These are phyloP conservation scores for Cytospora leucostoma DNA, from an alignment of 2,329 filamentous ascomycete species.

Conservation along the genomic window DNA sequence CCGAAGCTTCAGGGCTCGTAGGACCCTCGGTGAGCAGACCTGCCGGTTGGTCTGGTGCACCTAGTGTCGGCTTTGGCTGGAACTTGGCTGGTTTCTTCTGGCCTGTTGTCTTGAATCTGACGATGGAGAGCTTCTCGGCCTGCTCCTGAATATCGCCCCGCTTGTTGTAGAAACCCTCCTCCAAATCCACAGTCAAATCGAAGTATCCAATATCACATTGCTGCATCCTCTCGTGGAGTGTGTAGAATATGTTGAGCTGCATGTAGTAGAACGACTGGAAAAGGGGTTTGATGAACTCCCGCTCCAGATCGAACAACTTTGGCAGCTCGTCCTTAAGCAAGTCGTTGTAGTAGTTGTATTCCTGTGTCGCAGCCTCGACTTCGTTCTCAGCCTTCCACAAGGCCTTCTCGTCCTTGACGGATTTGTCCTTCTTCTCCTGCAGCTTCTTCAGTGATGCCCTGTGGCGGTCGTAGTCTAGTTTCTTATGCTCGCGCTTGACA, in stretches of 20 bases:
- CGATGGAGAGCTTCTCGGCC: slow-evolving; percentile 81
- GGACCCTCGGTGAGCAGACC: slow-evolving; percentile 55
- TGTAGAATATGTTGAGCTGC: slow-evolving; percentile 99
- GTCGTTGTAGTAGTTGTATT: slow-evolving; percentile 98
- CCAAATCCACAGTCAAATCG: slow-evolving; percentile 84
- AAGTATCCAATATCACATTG: slow-evolving; percentile 97
- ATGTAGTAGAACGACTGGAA: slow-evolving; percentile 99
- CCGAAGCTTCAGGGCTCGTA: slow-evolving; percentile 27
- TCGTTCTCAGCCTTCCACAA: slow-evolving; percentile 94
- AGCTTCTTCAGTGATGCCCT: slow-evolving; percentile 84
- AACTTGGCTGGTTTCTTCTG: slow-evolving; percentile 63
- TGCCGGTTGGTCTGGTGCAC: slow-evolving; percentile 44
- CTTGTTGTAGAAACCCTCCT: slow-evolving; percentile 88
- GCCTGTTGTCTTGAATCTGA: slow-evolving; percentile 88
- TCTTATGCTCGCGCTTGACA: slow-evolving; percentile 92
- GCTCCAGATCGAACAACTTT: slow-evolving; percentile 84
- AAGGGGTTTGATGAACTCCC: slow-evolving; percentile 92
- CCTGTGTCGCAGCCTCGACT: slow-evolving; percentile 86
- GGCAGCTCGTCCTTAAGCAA: slow-evolving; percentile 94
- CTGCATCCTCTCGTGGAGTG: slow-evolving; percentile 97
- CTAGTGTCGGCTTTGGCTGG: slow-evolving; percentile 56
- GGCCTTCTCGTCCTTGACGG: slow-evolving; percentile 94
- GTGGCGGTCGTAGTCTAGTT: slow-evolving; percentile 93
- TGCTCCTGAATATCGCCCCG: slow-evolving; percentile 83
- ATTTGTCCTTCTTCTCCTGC: slow-evolving; percentile 96